Evolutionary conservation across 306 rosid genomes (phyloP).

Genomic region (Prunus mira): DNA sequence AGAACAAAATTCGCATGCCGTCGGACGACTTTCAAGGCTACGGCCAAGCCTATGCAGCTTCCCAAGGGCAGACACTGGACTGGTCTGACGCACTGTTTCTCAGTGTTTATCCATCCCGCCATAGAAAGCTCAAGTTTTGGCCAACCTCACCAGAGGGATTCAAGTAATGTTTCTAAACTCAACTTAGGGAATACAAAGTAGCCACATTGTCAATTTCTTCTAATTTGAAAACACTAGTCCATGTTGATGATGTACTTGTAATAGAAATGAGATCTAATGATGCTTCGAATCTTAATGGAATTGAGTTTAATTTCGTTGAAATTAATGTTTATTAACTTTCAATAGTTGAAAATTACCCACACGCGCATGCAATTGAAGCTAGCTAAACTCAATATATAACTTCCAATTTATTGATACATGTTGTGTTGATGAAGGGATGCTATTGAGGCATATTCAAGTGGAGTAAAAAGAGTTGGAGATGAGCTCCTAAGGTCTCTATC

Average conservation of each 20-base stretch:
- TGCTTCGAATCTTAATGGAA: too few species aligned
- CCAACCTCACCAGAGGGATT: constrained; percentile 31
- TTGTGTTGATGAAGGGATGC: constrained; percentile 24
- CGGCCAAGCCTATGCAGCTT: constrained; percentile 29
- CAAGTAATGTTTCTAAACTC: constrained; percentile 18
- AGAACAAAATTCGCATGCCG: constrained; percentile 30
- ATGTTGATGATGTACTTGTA: too few species aligned
- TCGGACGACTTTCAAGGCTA: constrained; percentile 33
- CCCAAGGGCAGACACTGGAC: constrained; percentile 41
- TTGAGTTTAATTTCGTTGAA: too few species aligned
- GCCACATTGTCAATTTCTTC: too few species aligned
- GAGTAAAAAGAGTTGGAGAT: constrained; percentile 26
- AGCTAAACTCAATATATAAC: background rate
- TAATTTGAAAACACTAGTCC: too few species aligned
- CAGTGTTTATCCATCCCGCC: constrained; percentile 11
- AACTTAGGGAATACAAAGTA: background rate
- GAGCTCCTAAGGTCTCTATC: constrained; percentile 34
- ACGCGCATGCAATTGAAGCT: background rate
- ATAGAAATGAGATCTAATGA: too few species aligned
- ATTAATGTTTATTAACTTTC: too few species aligned
- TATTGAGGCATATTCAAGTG: constrained; percentile 35
- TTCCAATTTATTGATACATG: background rate
- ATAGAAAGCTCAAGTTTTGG: constrained; percentile 32
- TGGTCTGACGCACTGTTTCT: constrained; percentile 31
- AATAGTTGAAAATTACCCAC: background rate